These are phyloP conservation scores for Boletus barrowsii DNA, from an alignment of 768 basidiomycete species.

Conservation along the genomic window DNA sequence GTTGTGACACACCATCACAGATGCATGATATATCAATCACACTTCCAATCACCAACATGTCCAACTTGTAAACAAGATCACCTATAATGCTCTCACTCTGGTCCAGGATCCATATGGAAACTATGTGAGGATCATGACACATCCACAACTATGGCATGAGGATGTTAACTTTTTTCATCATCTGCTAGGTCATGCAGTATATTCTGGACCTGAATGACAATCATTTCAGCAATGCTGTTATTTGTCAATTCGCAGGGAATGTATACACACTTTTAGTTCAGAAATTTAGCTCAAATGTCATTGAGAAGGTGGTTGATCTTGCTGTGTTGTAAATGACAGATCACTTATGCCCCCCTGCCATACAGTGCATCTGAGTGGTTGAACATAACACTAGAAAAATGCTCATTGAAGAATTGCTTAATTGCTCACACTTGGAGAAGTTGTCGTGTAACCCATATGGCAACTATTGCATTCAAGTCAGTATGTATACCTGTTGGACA, in stretches of 20 bases:
- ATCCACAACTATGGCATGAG: not conserved
- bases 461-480: conserved; percentile 90
- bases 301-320: conserved; percentile 72
- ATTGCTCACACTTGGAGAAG: conserved; percentile 93
- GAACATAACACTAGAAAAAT: conserved; percentile 93
- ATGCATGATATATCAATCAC: conserved; percentile 95
- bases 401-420: conserved; percentile 91
- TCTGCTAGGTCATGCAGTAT: conserved; percentile 87
- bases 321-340: not conserved
- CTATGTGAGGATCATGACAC: conserved; percentile 53
- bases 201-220: conserved; percentile 98
- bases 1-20: conserved; percentile 98
- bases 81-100: conserved; percentile 94
- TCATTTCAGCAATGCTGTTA: conserved; percentile 95
- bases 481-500: conserved; percentile 17
- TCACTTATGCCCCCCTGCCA: not conserved
- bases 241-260: conserved; percentile 96
- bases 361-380: conserved; percentile 83
- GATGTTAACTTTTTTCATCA: conserved; percentile 1
- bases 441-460: conserved; percentile 94
- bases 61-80: conserved; percentile 98
- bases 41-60: conserved; percentile 93
- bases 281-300: conserved; percentile 99
- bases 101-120: conserved; percentile 98
- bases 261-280: conserved; percentile 97